Conservation (phyloP, 73 alveolate genomes). For the Uronychia binucleata region DNA sequence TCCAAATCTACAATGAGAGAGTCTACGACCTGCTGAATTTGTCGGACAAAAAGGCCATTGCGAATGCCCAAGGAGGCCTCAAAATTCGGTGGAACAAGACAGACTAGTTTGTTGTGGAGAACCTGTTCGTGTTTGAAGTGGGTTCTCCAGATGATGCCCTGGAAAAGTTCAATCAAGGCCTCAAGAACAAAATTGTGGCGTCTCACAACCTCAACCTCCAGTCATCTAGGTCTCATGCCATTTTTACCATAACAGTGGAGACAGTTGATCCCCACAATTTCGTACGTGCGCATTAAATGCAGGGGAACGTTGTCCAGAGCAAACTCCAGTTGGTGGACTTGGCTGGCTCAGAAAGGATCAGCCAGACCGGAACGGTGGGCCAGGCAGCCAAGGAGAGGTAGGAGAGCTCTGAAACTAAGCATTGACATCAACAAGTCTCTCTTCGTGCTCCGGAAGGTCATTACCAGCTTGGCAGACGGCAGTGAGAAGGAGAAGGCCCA, state of each 20-base stretch:
- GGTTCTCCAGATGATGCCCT: conserved; percentile 64
- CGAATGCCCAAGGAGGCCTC: conserved; percentile 10
- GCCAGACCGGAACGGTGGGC: conserved; percentile 89
- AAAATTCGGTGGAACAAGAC: conserved; percentile 74
- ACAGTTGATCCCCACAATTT: conserved; percentile 57
- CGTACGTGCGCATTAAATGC: conserved; percentile 7
- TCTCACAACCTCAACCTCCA: conserved; percentile 81
- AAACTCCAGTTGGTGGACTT: conserved; percentile 90
- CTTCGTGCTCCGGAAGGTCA: conserved; percentile 88
- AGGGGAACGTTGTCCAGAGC: conserved; percentile 65
- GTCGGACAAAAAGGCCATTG: conserved; percentile 6
- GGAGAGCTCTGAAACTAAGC: conserved; percentile 67
- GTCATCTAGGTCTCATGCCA: conserved; percentile 91
- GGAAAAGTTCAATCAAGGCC: conserved; percentile 68
- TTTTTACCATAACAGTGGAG: conserved; percentile 80
- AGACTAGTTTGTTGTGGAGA: conserved; percentile 68
- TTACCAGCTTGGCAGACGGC: conserved; percentile 83
- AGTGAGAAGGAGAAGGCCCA: conserved; percentile 35
- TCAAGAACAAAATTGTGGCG: conserved; percentile 86
- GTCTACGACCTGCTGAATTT: conserved; percentile 77
- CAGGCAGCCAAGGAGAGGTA: conserved; percentile 64
- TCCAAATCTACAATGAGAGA: conserved; percentile 86
- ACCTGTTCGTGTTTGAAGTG: conserved; percentile 60
- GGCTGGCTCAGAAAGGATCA: conserved; percentile 95
- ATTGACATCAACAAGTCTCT: conserved; percentile 88